A percentile compares a stretch with the other conserved stretches of the same genome.
Evolutionary conservation across 495 filamentous ascomycete genomes (phyloP).

Genomic region (Chaetomium cochliodes): DNA sequence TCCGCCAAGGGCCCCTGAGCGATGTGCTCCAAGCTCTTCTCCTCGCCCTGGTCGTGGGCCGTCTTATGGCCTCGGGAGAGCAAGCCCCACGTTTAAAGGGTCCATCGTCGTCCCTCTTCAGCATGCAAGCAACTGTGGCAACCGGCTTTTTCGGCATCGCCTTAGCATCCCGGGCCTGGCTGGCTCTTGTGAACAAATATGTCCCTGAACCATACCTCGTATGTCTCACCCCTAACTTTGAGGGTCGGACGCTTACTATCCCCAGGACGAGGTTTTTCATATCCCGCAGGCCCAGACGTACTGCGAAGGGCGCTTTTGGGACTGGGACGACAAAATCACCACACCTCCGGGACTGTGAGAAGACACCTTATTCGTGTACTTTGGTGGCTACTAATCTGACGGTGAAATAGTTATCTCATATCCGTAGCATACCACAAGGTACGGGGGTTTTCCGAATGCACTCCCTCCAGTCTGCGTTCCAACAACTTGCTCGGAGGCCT

Average conservation of each 20-base stretch:
- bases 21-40: constrained; percentile 24
- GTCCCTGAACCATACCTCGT: constrained; percentile 84
- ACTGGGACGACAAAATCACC: constrained; percentile 96
- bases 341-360: constrained; percentile 85
- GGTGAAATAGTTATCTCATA: constrained; percentile 51
- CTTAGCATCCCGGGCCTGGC: constrained; percentile 31
- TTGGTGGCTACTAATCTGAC: constrained; percentile 10
- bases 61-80: background rate
- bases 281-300: constrained; percentile 88
- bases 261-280: constrained; percentile 91
- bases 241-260: background rate
- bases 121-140: background rate
- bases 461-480: constrained; percentile 47
- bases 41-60: constrained; percentile 17
- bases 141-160: constrained; percentile 24
- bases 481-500: constrained; percentile 53
- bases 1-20: constrained; percentile 4
- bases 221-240: constrained; percentile 24
- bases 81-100: background rate
- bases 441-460: constrained; percentile 39
- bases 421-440: constrained; percentile 46
- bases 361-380: background rate
- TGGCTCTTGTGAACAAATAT: constrained; percentile 42
- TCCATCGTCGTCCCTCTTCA: background rate
- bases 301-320: constrained; percentile 66